A percentile compares a stretch with the other conserved stretches of the same genome.
Conservation (phyloP, 371 early-diverging fungal genomes). For the Synchytrium microbalum region DNA sequence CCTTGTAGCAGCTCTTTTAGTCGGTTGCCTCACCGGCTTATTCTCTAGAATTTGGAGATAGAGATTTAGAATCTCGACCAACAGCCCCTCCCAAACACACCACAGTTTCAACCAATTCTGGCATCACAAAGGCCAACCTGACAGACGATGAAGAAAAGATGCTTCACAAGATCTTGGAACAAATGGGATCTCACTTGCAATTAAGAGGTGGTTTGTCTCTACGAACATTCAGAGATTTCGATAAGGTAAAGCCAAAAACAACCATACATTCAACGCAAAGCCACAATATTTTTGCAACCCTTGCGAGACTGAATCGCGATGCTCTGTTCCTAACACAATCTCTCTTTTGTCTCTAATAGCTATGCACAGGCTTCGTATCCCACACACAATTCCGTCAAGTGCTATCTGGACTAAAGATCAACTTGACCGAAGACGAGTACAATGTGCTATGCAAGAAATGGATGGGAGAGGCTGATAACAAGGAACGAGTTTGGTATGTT, state of each 20-base stretch:
- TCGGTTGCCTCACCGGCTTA: too few relatives aligned
- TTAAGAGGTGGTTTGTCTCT: constrained; percentile 32
- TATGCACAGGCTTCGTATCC: constrained; percentile 36
- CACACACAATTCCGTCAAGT: constrained; percentile 41
- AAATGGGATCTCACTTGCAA: constrained; percentile 28
- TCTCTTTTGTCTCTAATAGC: constrained; percentile 16
- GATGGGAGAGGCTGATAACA: constrained; percentile 18
- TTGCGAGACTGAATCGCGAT: neutral
- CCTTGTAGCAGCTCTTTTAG: neutral
- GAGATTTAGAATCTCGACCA: constrained; percentile 31
- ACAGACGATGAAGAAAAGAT: constrained; percentile 19
- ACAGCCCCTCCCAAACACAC: constrained; percentile 16
- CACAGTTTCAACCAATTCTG: constrained; percentile 15
- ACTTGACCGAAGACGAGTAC: constrained; percentile 39
- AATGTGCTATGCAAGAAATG: constrained; percentile 36
- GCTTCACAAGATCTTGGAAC: constrained; percentile 14
- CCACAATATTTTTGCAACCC: neutral
- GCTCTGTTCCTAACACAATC: constrained; percentile 8
- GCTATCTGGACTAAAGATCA: constrained; percentile 27
- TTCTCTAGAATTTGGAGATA: constrained; percentile 31
- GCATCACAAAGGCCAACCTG: constrained; percentile 3
- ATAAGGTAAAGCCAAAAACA: constrained; percentile 25
- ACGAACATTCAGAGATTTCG: constrained; percentile 45
- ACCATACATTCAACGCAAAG: neutral
- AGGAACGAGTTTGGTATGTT: constrained; percentile 33